Evolutionary conservation across 441 rosid species (phyloP), one percentile per base, ranked within the genome.

Genomic region (Lepidium campestre): DNA sequence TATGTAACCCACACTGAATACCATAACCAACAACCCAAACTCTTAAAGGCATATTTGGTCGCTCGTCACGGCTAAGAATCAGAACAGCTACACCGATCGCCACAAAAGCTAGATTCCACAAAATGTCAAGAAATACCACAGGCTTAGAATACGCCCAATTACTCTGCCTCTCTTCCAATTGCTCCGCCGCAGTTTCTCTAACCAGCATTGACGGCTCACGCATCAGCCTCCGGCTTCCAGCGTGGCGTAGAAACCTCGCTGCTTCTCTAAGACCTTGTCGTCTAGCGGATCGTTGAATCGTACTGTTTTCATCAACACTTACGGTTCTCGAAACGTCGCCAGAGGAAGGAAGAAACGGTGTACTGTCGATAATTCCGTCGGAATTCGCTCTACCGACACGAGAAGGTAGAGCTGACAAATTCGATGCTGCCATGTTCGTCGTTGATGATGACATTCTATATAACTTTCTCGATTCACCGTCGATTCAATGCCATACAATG

Each of bases 121-220:
- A 54, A 48, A 91, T 76, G 57, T 91, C 98, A 5, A 94, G 92
- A 50, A 94, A 71, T 68, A 94, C 99, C 64, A 91, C 99, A 10
- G 98, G 98, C 83, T 86, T 89, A 54, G 99, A 94, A 73, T 91
- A 94, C 25, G 99, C 94, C 98, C 99, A 94, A 71, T 89, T 95
- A 61, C 94, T 91, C 83, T 91, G 99, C 39, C 99, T 85, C 82
- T 91, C 96, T 82, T 94, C 97, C 19, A 94, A 80, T 80, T 91
- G 96, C 85, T 91, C 98, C 10, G 99, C 97, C 0, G 98, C 98
- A 4, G 99, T 57, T 82, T 94, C 98, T 22, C 98, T 85, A 29
- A 94, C 99, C 63, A 89, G 56, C 88, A 89, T 82, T 63, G 99
- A 94, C 13, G 97, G 98, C 80, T 94, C 99, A 36, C 96, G 84